Percentiles rank a stretch among this genome's conserved stretches.
phyloP scores from a whole-genome alignment of 371 early-diverging fungal species.

The Parasitella parasitica region DNA sequence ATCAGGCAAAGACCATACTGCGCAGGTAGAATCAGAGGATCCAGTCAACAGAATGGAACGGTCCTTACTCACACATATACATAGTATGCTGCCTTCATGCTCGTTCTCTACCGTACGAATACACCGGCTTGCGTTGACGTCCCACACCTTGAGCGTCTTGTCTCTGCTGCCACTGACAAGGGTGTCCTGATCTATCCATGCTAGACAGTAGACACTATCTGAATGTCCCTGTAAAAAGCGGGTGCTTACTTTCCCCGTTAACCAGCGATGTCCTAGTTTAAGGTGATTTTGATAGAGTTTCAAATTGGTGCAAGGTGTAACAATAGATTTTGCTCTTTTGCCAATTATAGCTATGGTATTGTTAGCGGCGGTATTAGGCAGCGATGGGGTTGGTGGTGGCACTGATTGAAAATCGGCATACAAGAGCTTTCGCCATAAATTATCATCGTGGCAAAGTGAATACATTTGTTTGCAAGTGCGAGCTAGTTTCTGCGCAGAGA shows the following conservation, averaged over 20 bases:
- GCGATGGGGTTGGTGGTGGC: conserved; percentile 5
- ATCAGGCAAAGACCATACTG: conserved; percentile 79
- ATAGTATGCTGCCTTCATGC: conserved; percentile 88
- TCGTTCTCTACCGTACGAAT: conserved; percentile 45
- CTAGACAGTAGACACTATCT: conserved; percentile 95
- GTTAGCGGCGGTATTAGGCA: not conserved
- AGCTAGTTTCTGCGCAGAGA: conserved; percentile 22
- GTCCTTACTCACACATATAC: conserved; percentile 80
- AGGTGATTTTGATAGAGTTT: conserved; percentile 31
- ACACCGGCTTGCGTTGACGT: conserved; percentile 63
- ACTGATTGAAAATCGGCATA: conserved; percentile 22
- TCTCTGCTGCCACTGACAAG: conserved; percentile 95
- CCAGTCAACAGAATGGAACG: conserved; percentile 86
- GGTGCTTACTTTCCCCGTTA: conserved; percentile 31
- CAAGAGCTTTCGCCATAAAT: conserved; percentile 28
- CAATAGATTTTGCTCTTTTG: not conserved
- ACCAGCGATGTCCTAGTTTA: conserved; percentile 34
- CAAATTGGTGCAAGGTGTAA: not conserved
- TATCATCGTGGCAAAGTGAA: conserved; percentile 23
- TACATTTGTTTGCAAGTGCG: conserved; percentile 23
- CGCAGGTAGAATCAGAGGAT: conserved; percentile 86
- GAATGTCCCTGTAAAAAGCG: conserved; percentile 74
- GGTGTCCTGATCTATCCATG: conserved; percentile 66
- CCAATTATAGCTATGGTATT: not conserved
- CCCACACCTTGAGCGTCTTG: conserved; percentile 82